phyloP scores from a whole-genome alignment of 176 grass and related monocot genomes.

The Secale cereale region DNA sequence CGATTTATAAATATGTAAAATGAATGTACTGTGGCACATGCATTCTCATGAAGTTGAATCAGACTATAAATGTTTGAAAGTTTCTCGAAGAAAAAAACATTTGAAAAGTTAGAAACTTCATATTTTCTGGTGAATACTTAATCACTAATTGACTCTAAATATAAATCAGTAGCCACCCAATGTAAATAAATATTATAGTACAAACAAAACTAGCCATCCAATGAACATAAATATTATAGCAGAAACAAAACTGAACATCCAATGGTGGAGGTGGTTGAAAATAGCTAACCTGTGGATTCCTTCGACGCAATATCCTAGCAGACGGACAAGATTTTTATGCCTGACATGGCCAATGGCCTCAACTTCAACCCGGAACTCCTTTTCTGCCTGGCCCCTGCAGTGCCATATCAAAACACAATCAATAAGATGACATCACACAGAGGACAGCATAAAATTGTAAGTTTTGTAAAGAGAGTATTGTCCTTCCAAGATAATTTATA shows the following conservation, averaged over 20 bases:
- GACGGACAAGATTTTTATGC: slow-evolving; percentile 27
- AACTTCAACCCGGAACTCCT: slow-evolving; percentile 25
- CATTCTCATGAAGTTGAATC: not conserved
- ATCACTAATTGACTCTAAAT: not conserved
- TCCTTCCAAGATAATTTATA: not conserved
- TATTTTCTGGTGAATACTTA: not conserved
- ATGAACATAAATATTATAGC: not conserved
- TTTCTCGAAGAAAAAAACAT: not conserved
- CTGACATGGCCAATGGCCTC: slow-evolving; percentile 23
- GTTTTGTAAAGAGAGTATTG: not conserved
- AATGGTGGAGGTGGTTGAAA: not conserved
- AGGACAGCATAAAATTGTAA: not conserved
- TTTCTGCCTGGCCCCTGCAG: slow-evolving; percentile 24
- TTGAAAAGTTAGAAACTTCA: not conserved
- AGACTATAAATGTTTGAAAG: not conserved
- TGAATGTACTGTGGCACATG: not conserved
- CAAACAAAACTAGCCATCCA: not conserved
- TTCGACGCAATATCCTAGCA: slow-evolving; percentile 25
- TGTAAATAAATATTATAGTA: not conserved
- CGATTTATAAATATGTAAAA: not conserved
- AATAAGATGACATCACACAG: not conserved
- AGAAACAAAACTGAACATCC: not conserved
- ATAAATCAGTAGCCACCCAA: not conserved
- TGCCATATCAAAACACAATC: not conserved
- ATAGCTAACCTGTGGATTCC: slow-evolving; percentile 26